Conservation (phyloP, 192 early-diverging fungal genomes). For the Linnemannia elongata region DNA sequence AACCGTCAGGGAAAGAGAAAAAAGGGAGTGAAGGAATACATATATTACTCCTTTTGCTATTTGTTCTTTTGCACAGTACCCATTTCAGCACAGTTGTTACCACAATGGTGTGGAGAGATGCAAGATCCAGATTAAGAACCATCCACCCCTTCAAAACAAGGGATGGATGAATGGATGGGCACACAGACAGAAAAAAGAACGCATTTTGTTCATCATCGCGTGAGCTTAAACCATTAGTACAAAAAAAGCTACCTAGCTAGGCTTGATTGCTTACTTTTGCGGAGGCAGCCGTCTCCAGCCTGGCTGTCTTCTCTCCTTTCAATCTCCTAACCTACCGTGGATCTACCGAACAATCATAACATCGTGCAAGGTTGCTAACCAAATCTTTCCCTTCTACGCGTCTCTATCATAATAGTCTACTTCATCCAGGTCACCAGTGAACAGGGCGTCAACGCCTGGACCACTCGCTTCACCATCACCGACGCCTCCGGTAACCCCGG, state of each 20-base stretch:
- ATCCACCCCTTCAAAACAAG: too few species aligned
- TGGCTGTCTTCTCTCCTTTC: background rate
- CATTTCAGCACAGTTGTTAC: background rate
- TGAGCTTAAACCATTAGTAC: background rate
- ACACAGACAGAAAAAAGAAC: too few species aligned
- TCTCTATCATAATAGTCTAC: conserved; percentile 28
- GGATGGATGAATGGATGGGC: too few species aligned
- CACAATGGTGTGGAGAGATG: background rate
- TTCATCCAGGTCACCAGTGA: conserved; percentile 18
- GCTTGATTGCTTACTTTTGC: background rate
- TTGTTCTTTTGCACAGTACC: background rate
- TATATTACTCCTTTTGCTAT: background rate
- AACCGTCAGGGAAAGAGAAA: background rate
- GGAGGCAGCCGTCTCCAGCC: background rate
- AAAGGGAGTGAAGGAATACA: background rate
- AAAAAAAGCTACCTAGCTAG: background rate
- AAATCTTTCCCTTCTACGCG: background rate
- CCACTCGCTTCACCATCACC: conserved; percentile 55
- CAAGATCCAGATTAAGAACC: too few species aligned
- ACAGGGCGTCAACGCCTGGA: conserved; percentile 17
- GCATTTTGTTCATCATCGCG: background rate
- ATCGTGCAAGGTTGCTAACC: background rate
- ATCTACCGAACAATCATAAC: background rate
- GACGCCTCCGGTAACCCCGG: conserved; percentile 18
- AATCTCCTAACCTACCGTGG: background rate